phyloP scores from a whole-genome alignment of 2,329 filamentous ascomycete genomes.

The Trichoderma harzianum region DNA sequence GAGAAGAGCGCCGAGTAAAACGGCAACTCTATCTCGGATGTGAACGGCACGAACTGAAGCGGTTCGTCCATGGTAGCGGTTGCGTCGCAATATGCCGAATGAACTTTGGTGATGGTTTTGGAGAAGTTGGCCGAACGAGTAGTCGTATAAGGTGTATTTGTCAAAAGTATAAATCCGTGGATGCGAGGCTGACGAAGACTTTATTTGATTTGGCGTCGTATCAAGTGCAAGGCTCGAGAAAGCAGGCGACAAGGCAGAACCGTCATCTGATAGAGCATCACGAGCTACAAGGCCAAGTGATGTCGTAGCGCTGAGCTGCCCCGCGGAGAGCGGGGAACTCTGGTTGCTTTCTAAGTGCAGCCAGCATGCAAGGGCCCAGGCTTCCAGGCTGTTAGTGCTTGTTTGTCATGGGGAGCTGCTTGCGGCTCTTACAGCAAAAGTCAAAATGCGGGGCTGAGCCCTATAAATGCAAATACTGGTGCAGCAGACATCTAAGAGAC shows the following conservation, averaged over 20 bases:
- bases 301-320: slow-evolving; percentile 21
- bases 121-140: neutral
- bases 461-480: neutral
- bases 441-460: neutral
- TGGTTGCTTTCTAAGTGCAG: neutral
- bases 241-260: slow-evolving; percentile 9
- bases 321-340: slow-evolving; percentile 24
- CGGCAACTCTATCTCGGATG: slow-evolving; percentile 89
- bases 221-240: neutral
- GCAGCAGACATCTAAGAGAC: neutral
- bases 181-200: neutral
- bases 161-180: neutral
- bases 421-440: neutral
- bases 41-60: slow-evolving; percentile 78
- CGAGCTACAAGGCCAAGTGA: slow-evolving; percentile 24
- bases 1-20: slow-evolving; percentile 93
- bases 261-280: slow-evolving; percentile 28
- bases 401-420: neutral
- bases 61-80: slow-evolving; percentile 46
- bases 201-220: neutral
- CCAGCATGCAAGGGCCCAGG: neutral
- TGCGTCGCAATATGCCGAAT: neutral
- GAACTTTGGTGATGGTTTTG: neutral
- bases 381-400: neutral
- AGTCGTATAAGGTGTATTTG: neutral